phyloP scores from a whole-genome alignment of 2,329 filamentous ascomycete genomes.

The Byssochlamys sp. region DNA sequence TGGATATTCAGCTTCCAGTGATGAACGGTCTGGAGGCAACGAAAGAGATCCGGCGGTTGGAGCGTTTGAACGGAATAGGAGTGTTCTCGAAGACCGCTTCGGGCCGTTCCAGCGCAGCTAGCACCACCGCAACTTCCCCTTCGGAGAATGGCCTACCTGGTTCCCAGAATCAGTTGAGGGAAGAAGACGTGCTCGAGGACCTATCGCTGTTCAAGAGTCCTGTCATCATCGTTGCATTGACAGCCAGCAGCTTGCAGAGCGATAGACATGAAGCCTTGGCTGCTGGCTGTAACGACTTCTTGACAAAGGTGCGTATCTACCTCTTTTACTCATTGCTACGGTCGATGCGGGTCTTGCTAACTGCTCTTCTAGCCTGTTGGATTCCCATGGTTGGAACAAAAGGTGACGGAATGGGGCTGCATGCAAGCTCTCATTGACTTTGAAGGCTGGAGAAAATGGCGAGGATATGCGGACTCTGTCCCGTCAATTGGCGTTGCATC shows the following conservation, averaged over 20 bases:
- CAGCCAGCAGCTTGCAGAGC: conserved; percentile 85
- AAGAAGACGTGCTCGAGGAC: conserved; percentile 29
- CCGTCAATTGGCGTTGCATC: conserved; percentile 6
- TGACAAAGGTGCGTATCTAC: conserved; percentile 69
- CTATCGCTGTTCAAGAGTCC: conserved; percentile 74
- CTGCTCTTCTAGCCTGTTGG: conserved; percentile 65
- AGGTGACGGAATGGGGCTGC: conserved; percentile 98
- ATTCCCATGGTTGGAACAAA: conserved; percentile 92
- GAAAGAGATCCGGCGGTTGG: conserved; percentile 81
- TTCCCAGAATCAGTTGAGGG: conserved; percentile 17
- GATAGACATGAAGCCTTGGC: conserved; percentile 90
- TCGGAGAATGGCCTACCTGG: conserved; percentile 11
- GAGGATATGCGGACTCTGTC: conserved; percentile 54
- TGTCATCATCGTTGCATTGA: conserved; percentile 94
- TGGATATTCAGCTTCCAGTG: conserved; percentile 95
- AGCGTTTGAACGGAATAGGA: conserved; percentile 83
- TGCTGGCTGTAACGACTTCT: conserved; percentile 93
- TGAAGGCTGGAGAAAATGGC: conserved; percentile 96
- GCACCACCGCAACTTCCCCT: conserved; percentile 11
- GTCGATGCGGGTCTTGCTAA: conserved; percentile 1
- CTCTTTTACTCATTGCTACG: background rate
- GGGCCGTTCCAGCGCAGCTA: conserved; percentile 39
- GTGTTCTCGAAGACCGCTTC: conserved; percentile 67
- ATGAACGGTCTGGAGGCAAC: conserved; percentile 95
- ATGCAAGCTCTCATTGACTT: conserved; percentile 99